Evolutionary conservation across 495 filamentous ascomycete species (phyloP).

Genomic region (Aspergillus steynii): DNA sequence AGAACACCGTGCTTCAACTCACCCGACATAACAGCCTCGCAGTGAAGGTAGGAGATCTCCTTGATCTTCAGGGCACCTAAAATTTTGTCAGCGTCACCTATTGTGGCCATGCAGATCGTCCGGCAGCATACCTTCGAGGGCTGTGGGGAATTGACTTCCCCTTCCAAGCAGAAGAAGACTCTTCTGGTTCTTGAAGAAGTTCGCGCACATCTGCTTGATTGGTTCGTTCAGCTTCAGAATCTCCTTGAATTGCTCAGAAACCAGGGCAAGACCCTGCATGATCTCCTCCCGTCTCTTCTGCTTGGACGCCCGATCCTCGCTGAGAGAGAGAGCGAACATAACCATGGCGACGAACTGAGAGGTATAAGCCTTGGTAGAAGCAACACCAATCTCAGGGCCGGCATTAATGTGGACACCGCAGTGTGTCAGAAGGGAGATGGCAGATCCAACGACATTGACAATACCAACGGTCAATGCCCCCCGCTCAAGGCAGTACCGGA

Average conservation of each 20-base stretch:
- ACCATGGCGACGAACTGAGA: constrained; percentile 99
- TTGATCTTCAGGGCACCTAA: constrained; percentile 93
- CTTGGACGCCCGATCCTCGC: constrained; percentile 95
- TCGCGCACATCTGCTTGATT: constrained; percentile 89
- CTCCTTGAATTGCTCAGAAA: constrained; percentile 89
- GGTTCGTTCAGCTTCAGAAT: constrained; percentile 86
- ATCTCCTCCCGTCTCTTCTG: constrained; percentile 91
- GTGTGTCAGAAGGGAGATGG: constrained; percentile 96
- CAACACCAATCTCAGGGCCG: constrained; percentile 97
- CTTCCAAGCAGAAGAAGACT: constrained; percentile 88
- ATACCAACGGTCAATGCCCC: constrained; percentile 96
- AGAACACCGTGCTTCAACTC: constrained; percentile 98
- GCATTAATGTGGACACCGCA: constrained; percentile 99
- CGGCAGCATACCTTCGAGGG: constrained; percentile 70
- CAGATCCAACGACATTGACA: constrained; percentile 96
- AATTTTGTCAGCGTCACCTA: constrained; percentile 15
- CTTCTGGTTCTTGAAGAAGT: constrained; percentile 96
- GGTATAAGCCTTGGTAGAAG: constrained; percentile 98
- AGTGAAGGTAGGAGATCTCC: constrained; percentile 99
- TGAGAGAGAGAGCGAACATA: constrained; percentile 96
- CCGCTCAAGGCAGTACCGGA: constrained; percentile 95
- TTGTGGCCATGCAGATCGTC: not conserved
- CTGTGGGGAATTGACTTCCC: constrained; percentile 95
- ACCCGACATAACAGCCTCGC: constrained; percentile 99
- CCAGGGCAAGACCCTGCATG: constrained; percentile 84